These are phyloP conservation scores for Aschersonia sp. DNA, from an alignment of 2,329 filamentous ascomycete species.

Conservation along the genomic window DNA sequence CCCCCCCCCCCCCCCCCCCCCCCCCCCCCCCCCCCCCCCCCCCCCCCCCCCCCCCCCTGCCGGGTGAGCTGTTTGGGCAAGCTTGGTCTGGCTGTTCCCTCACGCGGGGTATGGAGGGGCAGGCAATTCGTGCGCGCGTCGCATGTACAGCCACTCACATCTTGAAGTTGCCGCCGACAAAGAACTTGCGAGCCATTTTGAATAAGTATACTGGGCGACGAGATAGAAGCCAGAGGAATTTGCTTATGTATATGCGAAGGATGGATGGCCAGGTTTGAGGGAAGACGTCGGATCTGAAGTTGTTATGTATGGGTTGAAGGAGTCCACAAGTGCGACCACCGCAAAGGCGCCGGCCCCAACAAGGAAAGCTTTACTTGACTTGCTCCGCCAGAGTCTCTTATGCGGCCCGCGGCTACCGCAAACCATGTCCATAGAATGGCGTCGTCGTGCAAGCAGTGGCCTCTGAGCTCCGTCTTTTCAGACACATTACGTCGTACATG, in stretches of 20 bases:
- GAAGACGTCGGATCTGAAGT: background rate
- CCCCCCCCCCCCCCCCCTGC: no score
- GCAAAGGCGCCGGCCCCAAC: background rate
- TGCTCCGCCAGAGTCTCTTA: no score
- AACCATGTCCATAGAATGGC: no score
- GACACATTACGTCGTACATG: background rate
- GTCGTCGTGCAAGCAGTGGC: no score
- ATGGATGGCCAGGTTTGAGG: background rate
- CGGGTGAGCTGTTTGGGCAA: no score
- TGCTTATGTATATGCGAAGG: background rate
- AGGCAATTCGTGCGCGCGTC: slow-evolving; percentile 3
- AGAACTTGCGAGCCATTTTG: slow-evolving; percentile 83
- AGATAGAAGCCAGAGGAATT: background rate
- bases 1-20: no score
- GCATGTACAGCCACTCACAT: slow-evolving; percentile 46
- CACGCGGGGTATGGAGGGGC: slow-evolving; percentile 11
- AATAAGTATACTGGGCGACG: background rate
- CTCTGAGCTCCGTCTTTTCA: no score
- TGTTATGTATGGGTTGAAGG: background rate
- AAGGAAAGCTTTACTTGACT: background rate
- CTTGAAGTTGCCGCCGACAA: slow-evolving; percentile 99
- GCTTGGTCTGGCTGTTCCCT: slow-evolving; percentile 5
- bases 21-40: no score
- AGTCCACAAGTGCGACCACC: background rate
- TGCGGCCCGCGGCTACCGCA: no score